phyloP scores from a whole-genome alignment of 345 rosid species.

The Anastatica hierochuntica region DNA sequence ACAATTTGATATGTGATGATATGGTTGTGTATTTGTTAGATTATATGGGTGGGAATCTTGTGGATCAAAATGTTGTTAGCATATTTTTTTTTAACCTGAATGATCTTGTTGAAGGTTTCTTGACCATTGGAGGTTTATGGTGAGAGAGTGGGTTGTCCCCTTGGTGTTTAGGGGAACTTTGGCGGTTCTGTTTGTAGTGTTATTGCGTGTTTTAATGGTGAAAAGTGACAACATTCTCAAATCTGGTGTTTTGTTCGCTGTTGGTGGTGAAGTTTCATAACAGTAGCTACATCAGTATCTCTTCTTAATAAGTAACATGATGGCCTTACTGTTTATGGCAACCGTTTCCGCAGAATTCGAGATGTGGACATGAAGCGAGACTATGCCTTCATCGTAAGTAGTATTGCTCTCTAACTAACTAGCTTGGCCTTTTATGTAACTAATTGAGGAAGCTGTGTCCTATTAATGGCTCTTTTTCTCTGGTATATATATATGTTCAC shows the following conservation, averaged over 20 bases:
- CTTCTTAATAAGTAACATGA: slow-evolving; percentile 82
- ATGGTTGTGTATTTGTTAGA: too few species aligned
- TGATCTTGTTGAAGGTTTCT: slow-evolving; percentile 99
- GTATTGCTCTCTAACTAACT: not conserved
- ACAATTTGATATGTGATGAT: too few species aligned
- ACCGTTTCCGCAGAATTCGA: slow-evolving; percentile 89
- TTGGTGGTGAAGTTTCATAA: slow-evolving; percentile 77
- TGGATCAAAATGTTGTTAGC: slow-evolving; percentile 13
- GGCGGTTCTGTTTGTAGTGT: slow-evolving; percentile 28
- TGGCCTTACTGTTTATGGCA: slow-evolving; percentile 98
- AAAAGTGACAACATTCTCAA: too few species aligned
- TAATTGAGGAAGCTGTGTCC: slow-evolving; percentile 11
- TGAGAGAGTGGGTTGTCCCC: too few species aligned
- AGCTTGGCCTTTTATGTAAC: too few species aligned
- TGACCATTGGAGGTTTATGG: slow-evolving; percentile 84
- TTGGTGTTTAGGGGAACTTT: slow-evolving; percentile 35
- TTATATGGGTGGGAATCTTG: too few species aligned
- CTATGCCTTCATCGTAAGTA: slow-evolving; percentile 91
- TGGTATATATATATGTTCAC: not conserved
- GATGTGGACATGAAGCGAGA: slow-evolving; percentile 99
- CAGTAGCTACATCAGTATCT: slow-evolving; percentile 68
- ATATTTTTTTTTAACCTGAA: slow-evolving; percentile 66
- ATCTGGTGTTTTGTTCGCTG: slow-evolving; percentile 84
- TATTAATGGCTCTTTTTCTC: not conserved
- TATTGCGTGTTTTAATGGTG: slow-evolving; percentile 50